Evolutionary conservation across 2,329 filamentous ascomycete genomes (phyloP), one percentile per base, ranked within the genome.

Genomic region (Colletotrichum shisoi): DNA sequence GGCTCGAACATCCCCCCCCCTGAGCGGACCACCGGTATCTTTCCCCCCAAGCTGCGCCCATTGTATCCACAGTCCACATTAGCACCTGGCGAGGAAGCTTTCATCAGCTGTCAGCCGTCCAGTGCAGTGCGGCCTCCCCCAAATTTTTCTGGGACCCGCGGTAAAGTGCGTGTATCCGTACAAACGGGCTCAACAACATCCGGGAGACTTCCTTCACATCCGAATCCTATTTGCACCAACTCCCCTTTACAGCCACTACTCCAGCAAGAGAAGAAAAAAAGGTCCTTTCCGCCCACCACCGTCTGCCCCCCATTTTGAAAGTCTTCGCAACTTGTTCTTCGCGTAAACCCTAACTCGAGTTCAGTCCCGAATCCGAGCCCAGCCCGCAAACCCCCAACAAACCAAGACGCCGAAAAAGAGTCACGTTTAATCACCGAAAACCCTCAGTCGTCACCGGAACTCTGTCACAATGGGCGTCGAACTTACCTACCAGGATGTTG

Each of bases 401-500:
- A 54, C 40, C 42, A 46, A 46, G 31, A 48, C 46, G 17, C 15
- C 24, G 52, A 63, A 42, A 63, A 63, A 60, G 63, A 57, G 65
- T 54, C 61, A 67, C 64, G 60, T 64, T 64, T 37, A 53, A 56
- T 44, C n/a, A 15, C 52, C 42, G 31, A 56, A 49, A 68, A 68
- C 51, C 42, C 54, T 57, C 3, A 37, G 42, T 42, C 3, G n/a
- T 57, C 31, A 48, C 34, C 60, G 46, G 46, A 68, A 63, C 69
- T 57, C 69, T 51, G 59, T 70, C 67, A 70, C 39, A 49, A 70
- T 70, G 69, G 67, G 67, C 70, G 75, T 78, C 75, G 83, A 87
- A 76, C 87, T 89, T 82, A 95, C 91, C 75, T 92, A 89, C 82
- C 84, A 90, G 76, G 92, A 97, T 80, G 87, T 96, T 81, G 85